Conservation (phyloP, 306 rosid genomes). For the Notholithocarpus densiflorus region DNA sequence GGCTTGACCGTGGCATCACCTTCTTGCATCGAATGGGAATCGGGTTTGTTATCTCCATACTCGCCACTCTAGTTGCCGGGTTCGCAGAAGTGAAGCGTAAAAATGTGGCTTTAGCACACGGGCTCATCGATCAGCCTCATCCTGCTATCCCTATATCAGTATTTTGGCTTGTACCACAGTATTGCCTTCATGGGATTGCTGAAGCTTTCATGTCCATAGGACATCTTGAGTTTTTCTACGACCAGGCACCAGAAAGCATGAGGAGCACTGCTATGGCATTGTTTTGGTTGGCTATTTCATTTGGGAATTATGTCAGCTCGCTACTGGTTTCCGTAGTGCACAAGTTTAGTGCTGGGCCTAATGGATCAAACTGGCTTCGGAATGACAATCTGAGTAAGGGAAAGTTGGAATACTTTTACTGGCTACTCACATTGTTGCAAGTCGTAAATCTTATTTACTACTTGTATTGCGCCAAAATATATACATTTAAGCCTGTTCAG, state of each 20-base stretch:
- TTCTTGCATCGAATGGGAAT: slow-evolving; percentile 87
- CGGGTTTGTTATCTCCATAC: slow-evolving; percentile 64
- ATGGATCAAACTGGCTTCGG: slow-evolving; percentile 87
- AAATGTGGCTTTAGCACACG: slow-evolving; percentile 43
- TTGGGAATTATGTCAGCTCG: slow-evolving; percentile 70
- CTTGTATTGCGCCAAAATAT: slow-evolving; percentile 53
- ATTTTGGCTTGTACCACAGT: slow-evolving; percentile 88
- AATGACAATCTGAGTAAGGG: slow-evolving; percentile 68
- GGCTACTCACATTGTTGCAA: slow-evolving; percentile 71
- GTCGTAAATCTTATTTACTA: slow-evolving; percentile 61
- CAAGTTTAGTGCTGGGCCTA: slow-evolving; percentile 49
- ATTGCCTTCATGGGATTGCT: slow-evolving; percentile 84
- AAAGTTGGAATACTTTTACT: slow-evolving; percentile 74
- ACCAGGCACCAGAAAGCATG: slow-evolving; percentile 95
- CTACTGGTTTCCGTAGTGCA: slow-evolving; percentile 67
- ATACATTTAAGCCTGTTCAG: slow-evolving; percentile 69
- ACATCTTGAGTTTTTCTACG: slow-evolving; percentile 87
- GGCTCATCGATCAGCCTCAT: slow-evolving; percentile 38
- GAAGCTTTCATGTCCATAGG: slow-evolving; percentile 98
- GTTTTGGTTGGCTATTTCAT: slow-evolving; percentile 70
- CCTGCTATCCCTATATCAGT: slow-evolving; percentile 67
- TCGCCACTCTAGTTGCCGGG: slow-evolving; percentile 78
- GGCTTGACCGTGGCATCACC: slow-evolving; percentile 79
- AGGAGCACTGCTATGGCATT: slow-evolving; percentile 80
- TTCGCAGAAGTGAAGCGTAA: slow-evolving; percentile 70